Evolutionary conservation across 331 rosid genomes (phyloP), one percentile per base, ranked within the genome.

Genomic region (Cydonia oblonga): DNA sequence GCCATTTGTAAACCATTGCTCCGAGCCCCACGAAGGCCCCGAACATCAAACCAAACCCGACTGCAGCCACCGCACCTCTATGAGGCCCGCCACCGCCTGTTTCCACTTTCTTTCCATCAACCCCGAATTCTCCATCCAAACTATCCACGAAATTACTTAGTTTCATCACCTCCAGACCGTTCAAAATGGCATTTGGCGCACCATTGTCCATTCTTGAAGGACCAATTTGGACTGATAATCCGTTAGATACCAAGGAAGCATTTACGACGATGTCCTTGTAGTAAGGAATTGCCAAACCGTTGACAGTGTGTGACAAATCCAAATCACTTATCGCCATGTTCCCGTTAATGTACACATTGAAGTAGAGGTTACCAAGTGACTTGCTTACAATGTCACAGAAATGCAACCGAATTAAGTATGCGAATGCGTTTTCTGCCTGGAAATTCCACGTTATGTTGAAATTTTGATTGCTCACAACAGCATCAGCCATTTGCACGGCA

Each of bases 371-470:
- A 20, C 76, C 73, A 30, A 81, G 61, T 0, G 79, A 63, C 26
- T 81, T 81, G 74, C 85, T 81, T 57, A 81, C 82, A 64, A 81
- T 74, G 60, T 81, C 85, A 33, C 85, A 81, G 22, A 81, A 81
- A 71, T 81, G 85, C 13, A 81, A 46, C 20, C 85, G 60, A 15
- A 81, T 13, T 3, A 81, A 8, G 57, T 77, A 78, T 1, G 77
- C 70, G 2, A 74, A 81, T 1, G 79, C 70, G 2, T 29, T 23
- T 29, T 78, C 71, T 0, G 65, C 82, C 7, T 51, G 52, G 19
- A 81, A 68, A n/a, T 65, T 74, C 85, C 85, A 81, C 4, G 85
- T 69, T 25, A 81, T 71, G 51, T 81, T 81, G 76, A 81, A 77
- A 30, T 81, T 73, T 0, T 75, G 82, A 5, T 74, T 62, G 64